Evolutionary conservation across 2,329 filamentous ascomycete species (phyloP).

Genomic region (Helminthosporium solani): DNA sequence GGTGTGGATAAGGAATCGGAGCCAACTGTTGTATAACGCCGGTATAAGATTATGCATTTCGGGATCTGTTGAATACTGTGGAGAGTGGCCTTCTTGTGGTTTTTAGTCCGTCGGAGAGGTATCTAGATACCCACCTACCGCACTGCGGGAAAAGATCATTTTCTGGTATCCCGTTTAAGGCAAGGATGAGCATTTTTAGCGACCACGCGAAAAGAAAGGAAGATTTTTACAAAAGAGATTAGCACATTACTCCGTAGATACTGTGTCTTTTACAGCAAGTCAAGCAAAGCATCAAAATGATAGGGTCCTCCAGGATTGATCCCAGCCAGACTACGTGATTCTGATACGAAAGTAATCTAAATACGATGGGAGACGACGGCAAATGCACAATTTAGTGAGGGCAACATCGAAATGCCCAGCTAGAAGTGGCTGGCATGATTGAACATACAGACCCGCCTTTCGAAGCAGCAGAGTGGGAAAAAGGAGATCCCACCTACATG

Average conservation of each 20-base stretch:
- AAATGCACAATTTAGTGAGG: no score
- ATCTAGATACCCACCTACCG: no score
- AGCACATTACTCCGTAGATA: constrained; percentile 13
- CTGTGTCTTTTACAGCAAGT: constrained; percentile 14
- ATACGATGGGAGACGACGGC: constrained; percentile 31
- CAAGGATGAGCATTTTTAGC: constrained; percentile 16
- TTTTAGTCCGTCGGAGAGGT: no score
- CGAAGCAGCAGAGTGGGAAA: constrained; percentile 4
- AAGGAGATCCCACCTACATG: not conserved
- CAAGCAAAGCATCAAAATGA: constrained; percentile 7
- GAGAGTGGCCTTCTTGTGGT: no score
- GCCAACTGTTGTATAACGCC: not conserved
- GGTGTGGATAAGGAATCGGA: not conserved
- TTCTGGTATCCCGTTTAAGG: constrained; percentile 26
- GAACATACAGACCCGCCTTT: constrained; percentile 13
- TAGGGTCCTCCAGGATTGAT: constrained; percentile 10
- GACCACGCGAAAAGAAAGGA: constrained; percentile 22
- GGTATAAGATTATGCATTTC: no score
- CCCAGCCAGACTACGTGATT: constrained; percentile 7
- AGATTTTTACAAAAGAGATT: constrained; percentile 18
- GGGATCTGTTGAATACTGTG: constrained; percentile 1
- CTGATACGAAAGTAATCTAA: constrained; percentile 14
- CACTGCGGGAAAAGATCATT: no score
- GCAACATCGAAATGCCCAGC: constrained; percentile 6
- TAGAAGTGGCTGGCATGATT: constrained; percentile 23